These are phyloP conservation scores for Westerdykella aurantiaca DNA, from an alignment of 2,329 filamentous ascomycete species.

Conservation along the genomic window DNA sequence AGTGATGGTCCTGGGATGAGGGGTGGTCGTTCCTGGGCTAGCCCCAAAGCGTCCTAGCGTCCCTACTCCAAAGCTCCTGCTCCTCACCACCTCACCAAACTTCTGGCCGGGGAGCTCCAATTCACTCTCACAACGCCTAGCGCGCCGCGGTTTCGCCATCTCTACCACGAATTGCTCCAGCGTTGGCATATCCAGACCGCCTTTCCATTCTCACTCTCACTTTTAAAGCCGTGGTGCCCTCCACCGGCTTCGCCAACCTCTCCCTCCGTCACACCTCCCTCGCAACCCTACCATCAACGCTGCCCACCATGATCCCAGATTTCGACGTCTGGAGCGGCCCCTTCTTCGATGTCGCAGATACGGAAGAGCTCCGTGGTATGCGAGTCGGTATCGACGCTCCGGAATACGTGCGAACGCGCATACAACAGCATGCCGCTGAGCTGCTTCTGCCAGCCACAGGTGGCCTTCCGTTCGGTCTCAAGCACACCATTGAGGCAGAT, in stretches of 20 bases:
- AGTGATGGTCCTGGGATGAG: too few species aligned
- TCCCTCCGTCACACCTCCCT: too few species aligned
- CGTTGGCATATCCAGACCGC: too few species aligned
- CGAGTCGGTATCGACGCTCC: constrained; percentile 83
- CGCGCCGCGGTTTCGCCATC: too few species aligned
- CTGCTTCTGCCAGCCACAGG: constrained; percentile 86
- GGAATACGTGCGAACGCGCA: constrained; percentile 69
- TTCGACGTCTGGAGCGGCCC: constrained; percentile 54
- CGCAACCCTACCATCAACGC: neutral
- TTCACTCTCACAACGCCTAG: too few species aligned
- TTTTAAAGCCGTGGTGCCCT: too few species aligned
- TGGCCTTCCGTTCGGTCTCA: constrained; percentile 75
- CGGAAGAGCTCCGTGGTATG: constrained; percentile 64
- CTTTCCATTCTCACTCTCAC: too few species aligned
- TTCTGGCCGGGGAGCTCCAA: too few species aligned
- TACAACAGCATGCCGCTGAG: constrained; percentile 69
- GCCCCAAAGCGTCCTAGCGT: too few species aligned
- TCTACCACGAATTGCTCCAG: too few species aligned
- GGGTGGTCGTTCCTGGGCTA: too few species aligned
- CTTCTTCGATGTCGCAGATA: constrained; percentile 41
- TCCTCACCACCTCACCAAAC: neutral
- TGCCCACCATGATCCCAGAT: constrained; percentile 38
- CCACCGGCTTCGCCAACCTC: too few species aligned
- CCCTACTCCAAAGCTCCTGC: neutral
- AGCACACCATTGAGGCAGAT: constrained; percentile 68